phyloP scores from a whole-genome alignment of 2,329 filamentous ascomycete genomes.

The Nigrospora sphaerica region DNA sequence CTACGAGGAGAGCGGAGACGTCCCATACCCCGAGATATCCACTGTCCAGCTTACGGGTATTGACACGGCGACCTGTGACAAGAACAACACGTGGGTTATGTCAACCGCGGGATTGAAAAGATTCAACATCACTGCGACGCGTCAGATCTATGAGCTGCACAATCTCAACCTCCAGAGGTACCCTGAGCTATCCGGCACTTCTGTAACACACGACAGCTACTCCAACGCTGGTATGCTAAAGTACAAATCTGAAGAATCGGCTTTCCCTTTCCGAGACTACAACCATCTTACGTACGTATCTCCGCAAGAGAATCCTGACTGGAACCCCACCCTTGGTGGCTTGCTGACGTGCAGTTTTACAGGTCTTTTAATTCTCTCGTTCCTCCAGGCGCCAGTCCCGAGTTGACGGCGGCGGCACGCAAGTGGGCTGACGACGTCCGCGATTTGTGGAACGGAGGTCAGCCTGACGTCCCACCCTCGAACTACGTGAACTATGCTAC shows the following conservation, averaged over 20 bases:
- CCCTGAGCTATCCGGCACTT: too few species aligned
- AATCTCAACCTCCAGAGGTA: too few species aligned
- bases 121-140: too few species aligned
- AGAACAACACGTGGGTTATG: too few species aligned
- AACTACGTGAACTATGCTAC: constrained; percentile 5
- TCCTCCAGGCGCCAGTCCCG: background rate
- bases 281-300: too few species aligned
- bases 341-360: background rate
- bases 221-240: background rate
- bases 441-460: background rate
- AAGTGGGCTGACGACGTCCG: background rate
- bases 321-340: too few species aligned
- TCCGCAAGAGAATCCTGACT: too few species aligned
- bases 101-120: too few species aligned
- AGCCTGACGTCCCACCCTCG: background rate
- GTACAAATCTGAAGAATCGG: background rate
- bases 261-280: too few species aligned
- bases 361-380: background rate
- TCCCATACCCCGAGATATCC: background rate
- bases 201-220: too few species aligned
- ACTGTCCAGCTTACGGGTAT: background rate
- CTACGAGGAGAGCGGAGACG: background rate
- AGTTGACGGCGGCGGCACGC: background rate
- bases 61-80: background rate
- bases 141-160: too few species aligned